A percentile compares a stretch with the other conserved stretches of the same genome.
phyloP scores from a whole-genome alignment of 2,329 filamentous ascomycete genomes.

The Cucurbitaria berberidis region DNA sequence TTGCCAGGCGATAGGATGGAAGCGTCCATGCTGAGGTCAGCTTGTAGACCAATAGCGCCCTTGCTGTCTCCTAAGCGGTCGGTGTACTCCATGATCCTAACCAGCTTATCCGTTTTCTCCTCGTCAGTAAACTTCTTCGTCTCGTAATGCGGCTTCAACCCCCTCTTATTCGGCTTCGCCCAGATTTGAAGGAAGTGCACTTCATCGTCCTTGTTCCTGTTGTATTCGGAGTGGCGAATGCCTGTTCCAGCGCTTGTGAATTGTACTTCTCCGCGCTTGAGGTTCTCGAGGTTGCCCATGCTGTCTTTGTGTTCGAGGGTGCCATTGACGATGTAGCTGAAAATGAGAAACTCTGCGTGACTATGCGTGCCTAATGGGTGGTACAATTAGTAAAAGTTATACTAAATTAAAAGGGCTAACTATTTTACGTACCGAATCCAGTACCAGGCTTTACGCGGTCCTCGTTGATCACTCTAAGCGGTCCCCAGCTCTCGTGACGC shows the following conservation, averaged over 20 bases:
- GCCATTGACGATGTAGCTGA: constrained; percentile 83
- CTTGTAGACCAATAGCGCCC: constrained; percentile 77
- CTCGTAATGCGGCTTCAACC: constrained; percentile 77
- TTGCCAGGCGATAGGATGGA: constrained; percentile 71
- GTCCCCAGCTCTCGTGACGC: constrained; percentile 71
- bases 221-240: constrained; percentile 82
- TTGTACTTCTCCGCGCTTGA: constrained; percentile 83
- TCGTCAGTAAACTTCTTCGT: constrained; percentile 75
- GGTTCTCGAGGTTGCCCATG: constrained; percentile 73
- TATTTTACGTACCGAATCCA: constrained; percentile 65
- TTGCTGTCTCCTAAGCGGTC: constrained; percentile 70
- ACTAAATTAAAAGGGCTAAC: background rate
- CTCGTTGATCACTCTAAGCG: constrained; percentile 85
- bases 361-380: constrained; percentile 67
- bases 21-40: constrained; percentile 83
- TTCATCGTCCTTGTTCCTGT: constrained; percentile 72
- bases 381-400: background rate
- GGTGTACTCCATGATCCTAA: constrained; percentile 77
- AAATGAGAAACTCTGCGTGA: constrained; percentile 88
- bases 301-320: constrained; percentile 88
- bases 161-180: constrained; percentile 77
- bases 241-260: constrained; percentile 87
- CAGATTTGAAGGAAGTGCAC: constrained; percentile 91
- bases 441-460: constrained; percentile 76
- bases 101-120: constrained; percentile 72